Base-by-base conservation (phyloP, 2,329 filamentous ascomycete genomes). In the Phaeosphaeria sp. region DNA sequence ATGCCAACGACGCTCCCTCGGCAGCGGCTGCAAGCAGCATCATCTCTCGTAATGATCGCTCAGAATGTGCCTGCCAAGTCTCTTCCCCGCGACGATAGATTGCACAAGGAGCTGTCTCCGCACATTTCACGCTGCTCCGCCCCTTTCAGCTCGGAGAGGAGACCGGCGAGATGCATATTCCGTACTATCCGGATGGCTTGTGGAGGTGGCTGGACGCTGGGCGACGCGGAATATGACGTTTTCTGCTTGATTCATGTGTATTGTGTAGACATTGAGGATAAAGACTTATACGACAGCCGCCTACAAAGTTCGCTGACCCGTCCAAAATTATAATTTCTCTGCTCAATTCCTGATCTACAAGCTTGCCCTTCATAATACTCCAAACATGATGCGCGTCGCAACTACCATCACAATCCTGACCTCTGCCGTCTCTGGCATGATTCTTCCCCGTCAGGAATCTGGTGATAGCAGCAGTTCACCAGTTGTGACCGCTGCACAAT, bases 401-500 rank as follows among this genome's bases (percentile, higher is more conserved):
- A 50, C 49, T n/a, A 62, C 63, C n/a, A 45, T 69, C 43, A 51
- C 57, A n/a, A 50, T 62, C 6, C 48, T 69, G 39, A 54, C 65
- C 24, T 65, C 65, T 20, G 63, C 61, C 42, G 63, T 60, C 0
- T 63, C 61, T 15, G 62, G 61, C 46, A 27, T 68, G 21, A 30
- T 65, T 20, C 48, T 58, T 30, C 55, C 63, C 6, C 60, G 65
- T 30, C 49, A 60, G 40, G 56, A 59, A 17, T 45, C 55, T 1
- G 65, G 61, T 9, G 55, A 65, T 6, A 67, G 54, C 6, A 47
- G 52, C 1, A 33, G 49, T 13, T 49, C 57, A 2, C 63, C 60
- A 6, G 65, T 60, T 25, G 63, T 71, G 25, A 59, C 55, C 21
- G 64, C 63, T 4, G 64, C 67, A 21, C 65, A 71, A 51, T 71